Base-by-base conservation (phyloP, 2,329 filamentous ascomycete genomes). In the Fusarium clavum region DNA sequence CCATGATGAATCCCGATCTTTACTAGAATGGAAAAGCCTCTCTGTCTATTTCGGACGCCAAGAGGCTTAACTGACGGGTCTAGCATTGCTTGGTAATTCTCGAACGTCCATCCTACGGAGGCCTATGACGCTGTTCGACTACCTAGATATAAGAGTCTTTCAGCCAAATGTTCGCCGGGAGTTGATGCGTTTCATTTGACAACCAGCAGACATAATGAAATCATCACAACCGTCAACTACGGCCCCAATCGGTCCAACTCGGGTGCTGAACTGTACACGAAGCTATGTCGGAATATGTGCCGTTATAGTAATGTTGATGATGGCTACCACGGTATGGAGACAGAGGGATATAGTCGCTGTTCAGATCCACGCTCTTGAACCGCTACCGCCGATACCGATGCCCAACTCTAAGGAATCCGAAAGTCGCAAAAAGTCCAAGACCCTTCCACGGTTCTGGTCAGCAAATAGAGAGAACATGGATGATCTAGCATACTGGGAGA, bases 381-480 rank as follows among this genome's bases (percentile, higher is more conserved):
- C 64, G 32, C 47, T 55, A 51, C 38, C 54, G 29, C 51, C 54
- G 27, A n/a, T 47, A 46, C 29, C 65, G 25, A 45, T 47, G 20
- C 24, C 38, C 2, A 40, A 55, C 27, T 22, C 44, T 3, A 40
- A 18, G 14, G 24, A 49, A 30, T 11, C 38, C 6, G 30, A 41
- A 27, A 24, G 25, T 7, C 61, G 57, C 12, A 24, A 60, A 16
- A 12, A n/a, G 2, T n/a, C 13, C 14, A 20, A 22, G 14, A 52
- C 53, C 14, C 48, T 66, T 24, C 60, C 66, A 9, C 73, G 73
- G 6, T 76, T 74, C 47, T 76, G 74, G 71, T 71, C 73, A 38
- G 60, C 70, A 9, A 59, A 73, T 11, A 61, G 60, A n/a, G 69
- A 74, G 5, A 49, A 59, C 6, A 34, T 71, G 12, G 59, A 66